Conservation (phyloP, 441 rosid species). For the Populus tomentosa region DNA sequence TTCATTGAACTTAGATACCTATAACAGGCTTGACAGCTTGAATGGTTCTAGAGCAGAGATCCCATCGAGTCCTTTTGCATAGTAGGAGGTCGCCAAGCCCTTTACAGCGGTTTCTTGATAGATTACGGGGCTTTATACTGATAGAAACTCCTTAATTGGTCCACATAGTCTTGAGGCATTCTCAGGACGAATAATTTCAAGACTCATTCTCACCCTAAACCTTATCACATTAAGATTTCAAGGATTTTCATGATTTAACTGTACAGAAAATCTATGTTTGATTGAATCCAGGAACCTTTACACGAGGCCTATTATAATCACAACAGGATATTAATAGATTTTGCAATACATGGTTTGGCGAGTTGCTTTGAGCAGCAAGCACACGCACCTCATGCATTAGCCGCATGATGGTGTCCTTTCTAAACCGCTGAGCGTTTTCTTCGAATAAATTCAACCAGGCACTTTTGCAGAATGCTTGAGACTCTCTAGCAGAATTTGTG, state of each 20-base stretch:
- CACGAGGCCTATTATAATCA: conserved; percentile 36
- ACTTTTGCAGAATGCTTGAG: conserved; percentile 44
- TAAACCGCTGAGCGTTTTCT: conserved; percentile 38
- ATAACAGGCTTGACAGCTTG: too few species aligned
- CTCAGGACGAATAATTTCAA: neutral
- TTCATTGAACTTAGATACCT: too few species aligned
- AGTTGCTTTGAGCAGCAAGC: conserved; percentile 20
- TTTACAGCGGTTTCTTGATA: too few species aligned
- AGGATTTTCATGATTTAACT: conserved; percentile 1
- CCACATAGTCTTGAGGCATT: neutral
- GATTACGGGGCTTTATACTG: too few species aligned
- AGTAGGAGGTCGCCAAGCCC: too few species aligned
- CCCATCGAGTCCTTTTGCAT: too few species aligned
- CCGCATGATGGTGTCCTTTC: conserved; percentile 37
- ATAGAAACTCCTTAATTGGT: neutral
- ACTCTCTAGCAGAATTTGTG: conserved; percentile 23
- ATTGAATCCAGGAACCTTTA: conserved; percentile 6
- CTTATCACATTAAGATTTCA: neutral
- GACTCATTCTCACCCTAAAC: too few species aligned
- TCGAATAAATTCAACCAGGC: conserved; percentile 57
- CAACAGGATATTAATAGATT: conserved; percentile 53
- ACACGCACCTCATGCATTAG: conserved; percentile 36
- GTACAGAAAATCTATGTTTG: neutral
- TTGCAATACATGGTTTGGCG: conserved; percentile 32
- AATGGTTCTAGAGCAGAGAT: too few species aligned